These are phyloP conservation scores for Trichoderma virens DNA, from an alignment of 495 filamentous ascomycete genomes.

Conservation along the genomic window DNA sequence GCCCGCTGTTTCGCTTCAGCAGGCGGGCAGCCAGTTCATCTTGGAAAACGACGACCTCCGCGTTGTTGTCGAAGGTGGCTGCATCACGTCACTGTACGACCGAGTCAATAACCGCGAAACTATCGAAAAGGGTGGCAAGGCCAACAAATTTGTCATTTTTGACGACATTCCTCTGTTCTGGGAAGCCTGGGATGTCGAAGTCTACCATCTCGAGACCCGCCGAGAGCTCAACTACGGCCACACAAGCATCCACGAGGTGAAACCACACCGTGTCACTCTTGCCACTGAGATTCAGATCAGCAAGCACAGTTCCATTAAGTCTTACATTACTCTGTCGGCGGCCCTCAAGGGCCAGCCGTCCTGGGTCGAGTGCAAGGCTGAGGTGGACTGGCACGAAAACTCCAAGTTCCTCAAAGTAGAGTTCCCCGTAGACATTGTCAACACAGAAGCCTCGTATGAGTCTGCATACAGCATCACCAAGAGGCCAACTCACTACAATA, in stretches of 20 bases:
- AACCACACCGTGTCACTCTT: slow-evolving; percentile 68
- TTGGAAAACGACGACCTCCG: slow-evolving; percentile 68
- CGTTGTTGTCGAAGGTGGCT: slow-evolving; percentile 62
- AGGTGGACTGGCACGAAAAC: slow-evolving; percentile 86
- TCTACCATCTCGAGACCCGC: slow-evolving; percentile 85
- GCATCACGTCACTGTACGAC: slow-evolving; percentile 78
- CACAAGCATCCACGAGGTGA: slow-evolving; percentile 64
- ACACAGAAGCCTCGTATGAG: slow-evolving; percentile 92
- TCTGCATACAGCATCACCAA: slow-evolving; percentile 85
- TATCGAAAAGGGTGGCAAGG: slow-evolving; percentile 69
- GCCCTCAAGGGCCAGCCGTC: slow-evolving; percentile 55
- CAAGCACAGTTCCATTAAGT: slow-evolving; percentile 78
- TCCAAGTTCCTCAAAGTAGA: slow-evolving; percentile 99
- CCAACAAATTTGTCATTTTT: slow-evolving; percentile 88
- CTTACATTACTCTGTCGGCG: slow-evolving; percentile 71
- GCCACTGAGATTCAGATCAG: slow-evolving; percentile 78
- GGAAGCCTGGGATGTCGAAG: slow-evolving; percentile 99
- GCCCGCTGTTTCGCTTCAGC: slow-evolving; percentile 47
- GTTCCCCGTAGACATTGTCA: slow-evolving; percentile 87
- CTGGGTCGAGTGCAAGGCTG: slow-evolving; percentile 68
- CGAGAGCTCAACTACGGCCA: slow-evolving; percentile 58
- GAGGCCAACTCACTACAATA: slow-evolving; percentile 93
- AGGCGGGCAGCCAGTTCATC: slow-evolving; percentile 49
- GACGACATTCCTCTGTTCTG: slow-evolving; percentile 98
- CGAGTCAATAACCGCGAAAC: slow-evolving; percentile 61